A percentile compares a stretch with the other conserved stretches of the same genome.
Evolutionary conservation across 306 rosid species (phyloP).

Genomic region (Trifolium subterraneum): DNA sequence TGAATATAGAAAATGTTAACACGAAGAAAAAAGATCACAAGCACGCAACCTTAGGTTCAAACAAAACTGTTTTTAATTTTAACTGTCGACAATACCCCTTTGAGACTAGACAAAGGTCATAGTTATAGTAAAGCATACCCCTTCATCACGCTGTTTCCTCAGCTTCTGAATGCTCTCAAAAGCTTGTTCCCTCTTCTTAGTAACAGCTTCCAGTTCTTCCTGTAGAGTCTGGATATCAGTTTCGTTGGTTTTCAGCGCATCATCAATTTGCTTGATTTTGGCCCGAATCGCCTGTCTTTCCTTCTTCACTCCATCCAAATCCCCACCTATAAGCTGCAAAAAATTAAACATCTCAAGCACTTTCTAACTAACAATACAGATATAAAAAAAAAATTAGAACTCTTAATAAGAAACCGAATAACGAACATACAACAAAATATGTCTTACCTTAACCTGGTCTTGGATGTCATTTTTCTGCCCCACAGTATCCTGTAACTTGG

Average conservation of each 20-base stretch:
- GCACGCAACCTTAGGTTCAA: conserved; percentile 7
- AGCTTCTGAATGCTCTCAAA: conserved; percentile 69
- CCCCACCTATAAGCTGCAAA: conserved; percentile 81
- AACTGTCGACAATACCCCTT: too few species aligned
- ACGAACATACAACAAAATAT: conserved; percentile 33
- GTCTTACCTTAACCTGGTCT: conserved; percentile 86
- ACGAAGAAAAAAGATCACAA: not conserved
- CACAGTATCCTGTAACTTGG: conserved; percentile 85
- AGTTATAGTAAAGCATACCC: conserved; percentile 56
- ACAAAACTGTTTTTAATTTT: not conserved
- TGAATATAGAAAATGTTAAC: not conserved
- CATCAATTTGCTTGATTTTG: conserved; percentile 89
- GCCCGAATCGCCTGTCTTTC: conserved; percentile 74
- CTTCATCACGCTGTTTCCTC: conserved; percentile 80
- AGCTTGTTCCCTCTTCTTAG: conserved; percentile 76
- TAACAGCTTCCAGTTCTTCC: conserved; percentile 64
- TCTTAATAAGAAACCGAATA: conserved; percentile 13
- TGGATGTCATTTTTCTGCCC: conserved; percentile 76
- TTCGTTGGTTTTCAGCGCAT: conserved; percentile 58
- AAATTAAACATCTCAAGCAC: conserved; percentile 33
- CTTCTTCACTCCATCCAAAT: conserved; percentile 90
- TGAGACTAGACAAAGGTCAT: conserved; percentile 4
- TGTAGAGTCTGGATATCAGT: conserved; percentile 65
- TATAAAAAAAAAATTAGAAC: not conserved
- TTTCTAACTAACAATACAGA: not conserved